Evolutionary conservation across 345 rosid species (phyloP).

Genomic region (Populus pruinosa): DNA sequence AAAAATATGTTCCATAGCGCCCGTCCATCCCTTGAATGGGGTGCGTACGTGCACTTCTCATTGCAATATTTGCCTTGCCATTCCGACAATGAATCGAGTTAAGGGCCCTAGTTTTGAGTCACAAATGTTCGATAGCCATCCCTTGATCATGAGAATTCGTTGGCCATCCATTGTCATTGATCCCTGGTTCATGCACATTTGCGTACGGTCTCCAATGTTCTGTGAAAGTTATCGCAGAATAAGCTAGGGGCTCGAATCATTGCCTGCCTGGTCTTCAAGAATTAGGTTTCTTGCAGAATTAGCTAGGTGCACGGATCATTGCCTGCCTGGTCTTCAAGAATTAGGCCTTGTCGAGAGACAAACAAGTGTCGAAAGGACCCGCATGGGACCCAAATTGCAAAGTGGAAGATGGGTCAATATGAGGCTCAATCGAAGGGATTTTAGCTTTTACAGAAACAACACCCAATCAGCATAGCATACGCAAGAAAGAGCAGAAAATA

Average conservation of each 20-base stretch:
- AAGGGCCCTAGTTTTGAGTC: too few species aligned
- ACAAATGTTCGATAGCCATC: too few species aligned
- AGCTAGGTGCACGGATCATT: background rate
- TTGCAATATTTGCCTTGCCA: too few species aligned
- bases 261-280: background rate
- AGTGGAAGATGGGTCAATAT: background rate
- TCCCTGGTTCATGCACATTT: too few species aligned
- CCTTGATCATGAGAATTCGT: too few species aligned
- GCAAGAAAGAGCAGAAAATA: slow-evolving; percentile 10
- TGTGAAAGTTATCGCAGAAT: too few species aligned
- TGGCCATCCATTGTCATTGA: too few species aligned
- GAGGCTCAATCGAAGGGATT: background rate
- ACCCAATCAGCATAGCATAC: slow-evolving; percentile 10
- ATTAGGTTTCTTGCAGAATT: background rate
- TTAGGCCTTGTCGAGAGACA: background rate
- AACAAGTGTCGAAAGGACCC: slow-evolving; percentile 23
- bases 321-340: background rate
- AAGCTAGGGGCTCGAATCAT: background rate
- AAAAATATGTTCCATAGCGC: too few species aligned
- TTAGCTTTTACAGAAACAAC: background rate
- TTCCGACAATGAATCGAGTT: too few species aligned
- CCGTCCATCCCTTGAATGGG: too few species aligned
- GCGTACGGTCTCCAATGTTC: too few species aligned
- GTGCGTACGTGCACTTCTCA: too few species aligned
- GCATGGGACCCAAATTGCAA: slow-evolving; percentile 20